Base-by-base conservation (phyloP, 176 grass and related monocot species). In the Urochloa ruziziensis region DNA sequence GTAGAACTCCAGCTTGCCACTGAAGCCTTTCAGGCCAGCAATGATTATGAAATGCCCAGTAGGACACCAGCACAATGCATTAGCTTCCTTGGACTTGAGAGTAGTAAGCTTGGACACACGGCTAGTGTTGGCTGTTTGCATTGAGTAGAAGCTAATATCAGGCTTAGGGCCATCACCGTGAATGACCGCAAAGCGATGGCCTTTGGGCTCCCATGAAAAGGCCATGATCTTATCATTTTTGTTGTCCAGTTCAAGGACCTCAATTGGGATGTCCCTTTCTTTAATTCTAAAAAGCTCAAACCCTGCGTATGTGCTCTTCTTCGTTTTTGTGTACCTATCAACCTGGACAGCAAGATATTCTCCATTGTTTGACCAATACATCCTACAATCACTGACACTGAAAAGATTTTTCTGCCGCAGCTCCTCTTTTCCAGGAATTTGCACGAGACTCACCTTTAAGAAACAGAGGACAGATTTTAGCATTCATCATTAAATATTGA, bases 221-320 rank as follows among this genome's bases (percentile, higher is more conserved):
- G 95, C 95, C 72, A 97, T 88, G 54, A 97, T 94, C 73, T 97
- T 97, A 79, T 94, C 95, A 76, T 94, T 97, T 73, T 97, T 97
- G 70, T 97, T 94, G 28, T 97, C 95, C 18, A 97, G 82, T 88
- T 97, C 95, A 75, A 97, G 75, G 2, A 97, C 95, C 90, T 97
- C 95, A 91, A 94, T 94, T 35, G 95, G 95, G 40, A 94, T 97
- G 65, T 97, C 95, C 27, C 92, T 91, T 77, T 94, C 92, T 66
- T 93, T 97, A 53, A 97, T 94, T 81, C 88, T 91, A 74, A 94
- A 97, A 34, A 97, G 90, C 74, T 97, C 95, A 80, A 97, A 97
- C 15, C 95, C 95, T 39, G 95, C 88, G 66, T 94, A 94, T 4
- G 92, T 97, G 21, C 88, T 94, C 87, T 97, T 94, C 86, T 91